Conservation (phyloP, 805 yeast species). For the Saturnispora sekii region DNA sequence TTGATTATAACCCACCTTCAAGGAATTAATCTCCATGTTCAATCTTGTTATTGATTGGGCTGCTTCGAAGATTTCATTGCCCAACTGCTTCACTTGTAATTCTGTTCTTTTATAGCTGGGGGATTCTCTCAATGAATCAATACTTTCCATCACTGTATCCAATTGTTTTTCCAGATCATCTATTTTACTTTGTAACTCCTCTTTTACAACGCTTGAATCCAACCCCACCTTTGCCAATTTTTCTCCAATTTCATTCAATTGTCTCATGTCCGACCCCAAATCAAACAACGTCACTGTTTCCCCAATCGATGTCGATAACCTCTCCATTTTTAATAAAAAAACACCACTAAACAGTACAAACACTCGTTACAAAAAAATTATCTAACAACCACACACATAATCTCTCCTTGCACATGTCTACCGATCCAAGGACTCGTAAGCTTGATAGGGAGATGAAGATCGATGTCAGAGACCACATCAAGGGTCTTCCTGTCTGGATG, state of each 20-base stretch:
- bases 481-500: conserved; percentile 61
- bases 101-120: conserved; percentile 24
- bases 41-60: conserved; percentile 46
- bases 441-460: conserved; percentile 2
- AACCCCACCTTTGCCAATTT: conserved; percentile 10
- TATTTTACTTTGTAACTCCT: background rate
- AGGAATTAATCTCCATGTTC: conserved; percentile 34
- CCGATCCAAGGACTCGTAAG: conserved; percentile 1
- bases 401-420: background rate
- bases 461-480: conserved; percentile 5
- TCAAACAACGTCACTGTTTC: conserved; percentile 27
- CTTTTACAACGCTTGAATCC: background rate
- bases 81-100: conserved; percentile 27
- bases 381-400: too few species aligned
- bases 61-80: conserved; percentile 37
- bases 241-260: conserved; percentile 28
- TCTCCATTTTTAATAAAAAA: conserved; percentile 7
- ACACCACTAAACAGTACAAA: too few species aligned
- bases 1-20: conserved; percentile 29
- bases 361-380: too few species aligned
- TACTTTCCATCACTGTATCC: conserved; percentile 6
- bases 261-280: conserved; percentile 40
- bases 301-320: conserved; percentile 7
- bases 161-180: conserved; percentile 6
- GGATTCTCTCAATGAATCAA: conserved; percentile 17